These are phyloP conservation scores for Candida ipomoeae DNA, from an alignment of 805 yeast species.

Conservation along the genomic window DNA sequence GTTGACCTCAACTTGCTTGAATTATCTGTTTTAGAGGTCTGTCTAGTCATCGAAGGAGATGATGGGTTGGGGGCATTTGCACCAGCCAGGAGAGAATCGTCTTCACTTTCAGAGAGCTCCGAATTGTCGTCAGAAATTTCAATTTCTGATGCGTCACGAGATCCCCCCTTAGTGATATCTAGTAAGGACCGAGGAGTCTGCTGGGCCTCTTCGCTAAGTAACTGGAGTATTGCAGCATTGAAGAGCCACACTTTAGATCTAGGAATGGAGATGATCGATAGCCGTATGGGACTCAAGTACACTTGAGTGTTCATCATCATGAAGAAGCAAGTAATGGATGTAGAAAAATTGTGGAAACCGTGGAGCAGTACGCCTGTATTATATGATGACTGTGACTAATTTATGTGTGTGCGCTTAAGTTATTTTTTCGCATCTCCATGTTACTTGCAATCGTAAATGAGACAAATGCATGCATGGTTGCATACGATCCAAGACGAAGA, in stretches of 20 bases:
- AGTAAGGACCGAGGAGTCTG: constrained; percentile 9
- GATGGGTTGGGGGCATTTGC: neutral
- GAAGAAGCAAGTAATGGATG: neutral
- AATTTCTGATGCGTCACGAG: neutral
- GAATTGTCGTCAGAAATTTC: neutral
- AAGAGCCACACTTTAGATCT: constrained; percentile 52
- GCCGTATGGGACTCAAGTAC: constrained; percentile 41
- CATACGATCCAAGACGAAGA: neutral
- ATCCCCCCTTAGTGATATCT: neutral
- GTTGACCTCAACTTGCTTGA: constrained; percentile 23
- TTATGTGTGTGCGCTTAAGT: constrained; percentile 3
- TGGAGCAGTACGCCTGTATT: neutral
- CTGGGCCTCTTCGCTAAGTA: constrained; percentile 37
- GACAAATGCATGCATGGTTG: neutral
- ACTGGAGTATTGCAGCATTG: constrained; percentile 45
- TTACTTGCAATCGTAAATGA: neutral
- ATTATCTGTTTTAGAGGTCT: constrained; percentile 21
- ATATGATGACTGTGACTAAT: constrained; percentile 1
- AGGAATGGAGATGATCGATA: constrained; percentile 52
- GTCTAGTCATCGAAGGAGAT: neutral
- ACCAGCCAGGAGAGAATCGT: neutral
- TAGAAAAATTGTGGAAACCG: neutral
- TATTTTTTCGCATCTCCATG: neutral
- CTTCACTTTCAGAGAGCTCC: neutral
- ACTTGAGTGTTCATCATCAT: constrained; percentile 42